phyloP scores from a whole-genome alignment of 2,329 filamentous ascomycete genomes.

The Ophiostoma sp. region DNA sequence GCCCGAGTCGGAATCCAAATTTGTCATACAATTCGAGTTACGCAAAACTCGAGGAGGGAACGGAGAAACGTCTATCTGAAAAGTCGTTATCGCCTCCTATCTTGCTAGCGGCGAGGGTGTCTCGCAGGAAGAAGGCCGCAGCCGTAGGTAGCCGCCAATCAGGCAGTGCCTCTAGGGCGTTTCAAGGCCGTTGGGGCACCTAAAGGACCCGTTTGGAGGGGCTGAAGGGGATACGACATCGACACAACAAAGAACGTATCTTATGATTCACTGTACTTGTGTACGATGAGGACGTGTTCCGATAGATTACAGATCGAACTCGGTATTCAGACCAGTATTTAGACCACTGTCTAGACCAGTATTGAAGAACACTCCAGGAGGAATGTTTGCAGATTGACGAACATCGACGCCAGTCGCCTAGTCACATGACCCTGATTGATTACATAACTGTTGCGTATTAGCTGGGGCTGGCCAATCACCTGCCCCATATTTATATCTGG shows the following conservation, averaged over 20 bases:
- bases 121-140: background rate
- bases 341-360: background rate
- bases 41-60: slow-evolving; percentile 10
- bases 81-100: slow-evolving; percentile 14
- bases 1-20: slow-evolving; percentile 11
- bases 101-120: background rate
- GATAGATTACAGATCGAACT: background rate
- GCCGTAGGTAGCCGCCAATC: background rate
- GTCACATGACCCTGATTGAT: slow-evolving; percentile 4
- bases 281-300: background rate
- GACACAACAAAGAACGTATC: background rate
- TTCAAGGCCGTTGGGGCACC: background rate
- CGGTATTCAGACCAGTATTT: background rate
- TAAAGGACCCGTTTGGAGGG: background rate
- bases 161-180: background rate
- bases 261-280: background rate
- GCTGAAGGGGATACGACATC: background rate
- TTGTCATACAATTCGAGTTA: slow-evolving; percentile 6
- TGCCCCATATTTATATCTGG: slow-evolving; percentile 2
- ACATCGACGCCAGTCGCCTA: background rate
- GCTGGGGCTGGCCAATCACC: background rate
- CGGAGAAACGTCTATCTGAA: background rate
- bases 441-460: background rate
- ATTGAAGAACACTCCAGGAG: background rate
- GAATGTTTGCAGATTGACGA: background rate